Base-by-base conservation (phyloP, 2,329 filamentous ascomycete species). In the Monilinia fructicola region DNA sequence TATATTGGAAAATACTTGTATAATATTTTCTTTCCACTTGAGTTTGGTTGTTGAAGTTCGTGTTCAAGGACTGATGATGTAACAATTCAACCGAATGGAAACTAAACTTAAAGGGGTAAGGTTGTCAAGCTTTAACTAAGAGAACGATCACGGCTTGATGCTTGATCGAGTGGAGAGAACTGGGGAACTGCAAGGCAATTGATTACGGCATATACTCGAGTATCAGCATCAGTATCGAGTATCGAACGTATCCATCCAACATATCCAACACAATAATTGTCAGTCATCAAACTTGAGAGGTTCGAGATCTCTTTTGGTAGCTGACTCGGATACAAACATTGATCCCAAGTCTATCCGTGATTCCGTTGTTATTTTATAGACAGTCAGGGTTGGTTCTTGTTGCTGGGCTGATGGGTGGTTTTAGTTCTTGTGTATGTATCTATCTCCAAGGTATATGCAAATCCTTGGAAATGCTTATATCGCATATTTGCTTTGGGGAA, bases 321-420 rank as follows among this genome's bases (percentile, higher is more conserved):
- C 54, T 58, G 54, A 58, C 38, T 44, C 38, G 23, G 16, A 12
- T 28, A 18, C 40, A 44, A 44, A 7, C 28, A 28, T 58, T 42
- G 54, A 44, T 58, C 18, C 12, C 23, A 28, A 21, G 14, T 58
- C 23, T 14, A n/a, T 21, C 23, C n/a, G n/a, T 26, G 40, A 7
- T 42, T 21, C 2, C 23, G 18, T 56, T 56, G 16, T 42, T 44
- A 38, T n/a, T n/a, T n/a, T n/a, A 44, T 23, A 58, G n/a, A n/a
- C n/a, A 16, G 38, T 23, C 44, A 44, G 54, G n/a, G 28, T 58
- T 42, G 16, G 12, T 5, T 35, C 44, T 58, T 42, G 23, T 44
- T 38, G 38, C 54, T 23, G 54, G 44, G 38, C 38, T 58, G 54
- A 58, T 26, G 40, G 54, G 54, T 58, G 23, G 38, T 21, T 58